These are phyloP conservation scores for Neurospora sp. DNA, from an alignment of 495 filamentous ascomycete species.

Conservation along the genomic window DNA sequence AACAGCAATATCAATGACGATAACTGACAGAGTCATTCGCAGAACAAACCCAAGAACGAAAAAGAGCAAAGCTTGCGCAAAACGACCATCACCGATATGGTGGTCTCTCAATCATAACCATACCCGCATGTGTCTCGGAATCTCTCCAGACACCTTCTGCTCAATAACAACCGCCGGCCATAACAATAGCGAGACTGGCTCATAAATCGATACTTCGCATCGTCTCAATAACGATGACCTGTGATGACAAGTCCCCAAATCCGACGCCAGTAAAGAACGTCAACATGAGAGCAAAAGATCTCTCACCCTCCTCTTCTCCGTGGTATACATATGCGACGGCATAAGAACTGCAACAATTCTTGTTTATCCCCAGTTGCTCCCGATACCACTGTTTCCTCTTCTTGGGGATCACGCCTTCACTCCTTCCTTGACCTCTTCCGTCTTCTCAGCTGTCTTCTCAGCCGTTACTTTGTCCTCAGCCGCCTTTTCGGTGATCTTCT, in stretches of 20 bases:
- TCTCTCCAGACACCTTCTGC: not conserved
- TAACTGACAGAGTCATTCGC: not conserved
- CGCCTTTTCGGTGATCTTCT: not conserved
- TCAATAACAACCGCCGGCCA: not conserved
- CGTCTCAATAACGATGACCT: not conserved
- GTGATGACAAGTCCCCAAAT: not conserved
- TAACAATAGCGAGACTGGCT: not conserved
- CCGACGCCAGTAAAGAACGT: not conserved
- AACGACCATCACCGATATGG: not conserved
- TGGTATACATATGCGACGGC: not conserved
- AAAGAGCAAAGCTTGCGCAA: not conserved
- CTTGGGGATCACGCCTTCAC: not conserved
- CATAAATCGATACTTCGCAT: not conserved
- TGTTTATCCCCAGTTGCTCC: not conserved
- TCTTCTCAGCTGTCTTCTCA: not conserved
- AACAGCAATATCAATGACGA: not conserved
- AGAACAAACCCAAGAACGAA: not conserved
- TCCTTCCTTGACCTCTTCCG: not conserved
- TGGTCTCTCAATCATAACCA: not conserved
- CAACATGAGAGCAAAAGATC: not conserved
- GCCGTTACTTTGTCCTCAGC: conserved; percentile 5
- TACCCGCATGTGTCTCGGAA: not conserved
- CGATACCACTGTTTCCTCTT: not conserved
- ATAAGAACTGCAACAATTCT: not conserved
- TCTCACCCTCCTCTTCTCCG: not conserved